Evolutionary conservation across 2,329 filamentous ascomycete species (phyloP).

Genomic region (Atkinsonella hypoxylon): DNA sequence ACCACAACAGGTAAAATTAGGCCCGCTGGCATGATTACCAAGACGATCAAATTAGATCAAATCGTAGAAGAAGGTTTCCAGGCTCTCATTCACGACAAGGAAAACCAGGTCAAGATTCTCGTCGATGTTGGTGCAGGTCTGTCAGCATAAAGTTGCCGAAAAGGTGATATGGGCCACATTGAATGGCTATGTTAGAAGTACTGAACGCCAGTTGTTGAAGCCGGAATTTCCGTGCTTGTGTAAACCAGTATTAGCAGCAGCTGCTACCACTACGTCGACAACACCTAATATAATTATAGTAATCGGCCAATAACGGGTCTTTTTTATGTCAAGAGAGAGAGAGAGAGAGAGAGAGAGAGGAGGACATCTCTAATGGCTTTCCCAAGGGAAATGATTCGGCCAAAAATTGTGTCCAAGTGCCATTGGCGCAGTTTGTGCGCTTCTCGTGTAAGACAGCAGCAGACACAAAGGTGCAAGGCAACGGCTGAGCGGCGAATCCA

Average conservation of each 20-base stretch:
- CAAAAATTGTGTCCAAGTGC: too few species aligned
- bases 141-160: neutral
- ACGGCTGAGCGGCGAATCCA: too few species aligned
- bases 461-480: too few species aligned
- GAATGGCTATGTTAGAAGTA: neutral
- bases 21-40: conserved; percentile 48
- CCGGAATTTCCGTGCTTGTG: neutral
- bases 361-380: too few species aligned
- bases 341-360: too few species aligned
- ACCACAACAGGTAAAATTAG: conserved; percentile 30
- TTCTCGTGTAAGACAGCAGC: too few species aligned
- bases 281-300: neutral
- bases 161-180: neutral
- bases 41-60: conserved; percentile 41
- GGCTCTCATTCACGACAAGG: conserved; percentile 44
- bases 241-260: neutral
- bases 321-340: too few species aligned
- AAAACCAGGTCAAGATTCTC: conserved; percentile 51
- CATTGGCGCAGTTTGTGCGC: too few species aligned
- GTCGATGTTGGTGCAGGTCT: conserved; percentile 27
- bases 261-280: neutral
- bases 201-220: neutral
- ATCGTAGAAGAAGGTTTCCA: conserved; percentile 46
- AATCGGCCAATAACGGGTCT: too few species aligned
- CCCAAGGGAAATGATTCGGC: too few species aligned